These are phyloP conservation scores for Botrytis medusae DNA, from an alignment of 2,329 filamentous ascomycete genomes.

Conservation along the genomic window DNA sequence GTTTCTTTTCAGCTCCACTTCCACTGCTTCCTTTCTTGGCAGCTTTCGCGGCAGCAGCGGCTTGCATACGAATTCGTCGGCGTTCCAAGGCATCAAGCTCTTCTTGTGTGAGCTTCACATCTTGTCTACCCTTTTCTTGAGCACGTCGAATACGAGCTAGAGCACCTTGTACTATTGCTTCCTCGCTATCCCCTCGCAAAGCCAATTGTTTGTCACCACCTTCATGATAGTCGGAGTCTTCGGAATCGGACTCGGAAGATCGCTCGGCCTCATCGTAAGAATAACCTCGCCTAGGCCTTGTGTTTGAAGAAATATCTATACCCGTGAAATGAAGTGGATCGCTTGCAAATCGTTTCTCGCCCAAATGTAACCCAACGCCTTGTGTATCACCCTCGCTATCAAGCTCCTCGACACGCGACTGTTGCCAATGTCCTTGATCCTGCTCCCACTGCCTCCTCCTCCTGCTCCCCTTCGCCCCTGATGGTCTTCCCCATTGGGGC, in stretches of 20 bases:
- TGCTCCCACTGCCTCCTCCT: conserved; percentile 53
- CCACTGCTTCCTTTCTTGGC: conserved; percentile 32
- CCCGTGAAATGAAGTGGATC: conserved; percentile 63
- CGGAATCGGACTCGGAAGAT: conserved; percentile 36
- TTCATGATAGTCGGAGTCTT: conserved; percentile 53
- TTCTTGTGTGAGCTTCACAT: conserved; percentile 76
- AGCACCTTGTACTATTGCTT: conserved; percentile 73
- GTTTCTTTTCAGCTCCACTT: conserved; percentile 35
- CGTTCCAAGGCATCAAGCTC: conserved; percentile 80
- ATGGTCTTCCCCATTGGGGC: conserved; percentile 99
- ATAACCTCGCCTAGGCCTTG: conserved; percentile 35
- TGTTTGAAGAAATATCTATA: conserved; percentile 51
- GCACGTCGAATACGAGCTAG: conserved; percentile 78
- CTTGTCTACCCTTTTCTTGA: conserved; percentile 70
- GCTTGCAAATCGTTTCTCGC: conserved; percentile 54
- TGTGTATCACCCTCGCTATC: conserved; percentile 54
- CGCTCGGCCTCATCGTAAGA: conserved; percentile 47
- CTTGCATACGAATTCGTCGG: conserved; percentile 56
- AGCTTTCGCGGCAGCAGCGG: conserved; percentile 32
- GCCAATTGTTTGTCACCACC: conserved; percentile 53
- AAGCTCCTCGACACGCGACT: conserved; percentile 62
- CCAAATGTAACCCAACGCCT: conserved; percentile 52
- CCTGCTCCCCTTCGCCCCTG: conserved; percentile 76
- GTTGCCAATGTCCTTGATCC: conserved; percentile 51
- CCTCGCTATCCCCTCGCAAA: conserved; percentile 63